Evolutionary conservation across 2,329 filamentous ascomycete species (phyloP).

Genomic region (Diaporthe ampelina): DNA sequence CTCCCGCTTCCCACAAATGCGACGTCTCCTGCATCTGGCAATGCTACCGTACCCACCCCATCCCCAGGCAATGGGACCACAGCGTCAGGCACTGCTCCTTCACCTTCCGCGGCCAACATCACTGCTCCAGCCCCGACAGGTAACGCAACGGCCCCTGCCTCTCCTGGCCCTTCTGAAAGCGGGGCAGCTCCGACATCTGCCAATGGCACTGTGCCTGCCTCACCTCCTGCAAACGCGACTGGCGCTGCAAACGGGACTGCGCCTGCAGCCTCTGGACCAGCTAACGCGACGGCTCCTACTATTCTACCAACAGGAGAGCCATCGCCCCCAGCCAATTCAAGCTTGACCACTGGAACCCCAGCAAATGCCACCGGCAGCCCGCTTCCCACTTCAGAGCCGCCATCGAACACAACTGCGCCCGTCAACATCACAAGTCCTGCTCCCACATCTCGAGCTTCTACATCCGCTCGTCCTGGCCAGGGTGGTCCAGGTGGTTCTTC

Average conservation of each 20-base stretch:
- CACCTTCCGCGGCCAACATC: conserved; percentile 29
- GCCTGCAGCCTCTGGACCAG: conserved; percentile 25
- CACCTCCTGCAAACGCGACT: conserved; percentile 35
- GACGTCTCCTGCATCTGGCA: conserved; percentile 6
- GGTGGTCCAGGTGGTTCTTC: not conserved
- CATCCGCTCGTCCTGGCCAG: conserved; percentile 6
- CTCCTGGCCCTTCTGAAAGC: conserved; percentile 8
- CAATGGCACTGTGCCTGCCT: conserved; percentile 28
- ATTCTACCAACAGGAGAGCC: conserved; percentile 24
- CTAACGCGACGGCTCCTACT: conserved; percentile 35
- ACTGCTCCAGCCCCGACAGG: conserved; percentile 30
- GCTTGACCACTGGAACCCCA: conserved; percentile 29
- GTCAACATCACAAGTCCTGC: conserved; percentile 34
- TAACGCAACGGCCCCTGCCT: conserved; percentile 28
- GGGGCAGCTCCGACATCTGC: conserved; percentile 29
- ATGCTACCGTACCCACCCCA: conserved; percentile 1
- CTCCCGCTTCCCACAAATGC: conserved; percentile 38
- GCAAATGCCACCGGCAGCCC: conserved; percentile 34
- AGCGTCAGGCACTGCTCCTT: not conserved
- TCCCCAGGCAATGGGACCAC: conserved; percentile 24
- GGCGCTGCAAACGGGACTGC: conserved; percentile 33
- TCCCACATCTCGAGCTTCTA: conserved; percentile 17
- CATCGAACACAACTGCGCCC: conserved; percentile 32
- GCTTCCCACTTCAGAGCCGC: conserved; percentile 18
- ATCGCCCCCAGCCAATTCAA: conserved; percentile 20